Conservation (phyloP, 495 filamentous ascomycete species). For the Bacidia rubella region DNA sequence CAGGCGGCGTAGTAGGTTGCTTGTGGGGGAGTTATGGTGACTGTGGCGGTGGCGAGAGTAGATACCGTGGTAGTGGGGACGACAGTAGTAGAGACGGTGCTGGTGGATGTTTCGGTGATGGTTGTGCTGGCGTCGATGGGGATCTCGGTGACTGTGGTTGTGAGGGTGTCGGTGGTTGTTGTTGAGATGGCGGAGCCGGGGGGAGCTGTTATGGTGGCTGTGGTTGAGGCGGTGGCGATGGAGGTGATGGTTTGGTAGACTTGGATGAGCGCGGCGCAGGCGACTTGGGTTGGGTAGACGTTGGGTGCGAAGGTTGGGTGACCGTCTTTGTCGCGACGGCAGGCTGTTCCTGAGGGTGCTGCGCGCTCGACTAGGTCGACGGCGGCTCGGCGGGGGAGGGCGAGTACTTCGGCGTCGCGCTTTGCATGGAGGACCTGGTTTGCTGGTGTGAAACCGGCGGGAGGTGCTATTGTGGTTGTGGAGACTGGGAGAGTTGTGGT, state of each 20-base stretch:
- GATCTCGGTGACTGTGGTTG: background rate
- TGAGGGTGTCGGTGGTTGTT: background rate
- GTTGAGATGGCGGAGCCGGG: background rate
- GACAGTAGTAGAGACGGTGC: background rate
- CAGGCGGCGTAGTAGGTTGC: constrained; percentile 11
- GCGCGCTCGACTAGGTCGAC: background rate
- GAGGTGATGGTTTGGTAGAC: background rate
- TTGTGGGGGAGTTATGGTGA: background rate
- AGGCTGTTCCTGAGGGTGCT: background rate
- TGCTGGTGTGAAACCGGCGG: background rate
- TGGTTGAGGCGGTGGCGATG: background rate
- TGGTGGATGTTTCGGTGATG: background rate
- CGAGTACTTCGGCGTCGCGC: background rate
- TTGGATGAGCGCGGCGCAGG: background rate
- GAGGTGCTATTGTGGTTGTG: background rate
- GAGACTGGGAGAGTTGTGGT: background rate
- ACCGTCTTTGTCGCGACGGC: background rate
- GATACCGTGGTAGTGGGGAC: background rate
- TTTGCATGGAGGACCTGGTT: background rate
- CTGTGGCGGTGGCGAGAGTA: background rate
- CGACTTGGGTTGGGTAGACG: background rate
- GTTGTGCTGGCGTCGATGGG: background rate
- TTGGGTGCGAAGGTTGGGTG: background rate
- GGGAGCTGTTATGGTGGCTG: background rate
- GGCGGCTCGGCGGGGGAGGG: background rate